Conservation (phyloP, 768 basidiomycete genomes). For the Naganishia vaughanmartiniae region DNA sequence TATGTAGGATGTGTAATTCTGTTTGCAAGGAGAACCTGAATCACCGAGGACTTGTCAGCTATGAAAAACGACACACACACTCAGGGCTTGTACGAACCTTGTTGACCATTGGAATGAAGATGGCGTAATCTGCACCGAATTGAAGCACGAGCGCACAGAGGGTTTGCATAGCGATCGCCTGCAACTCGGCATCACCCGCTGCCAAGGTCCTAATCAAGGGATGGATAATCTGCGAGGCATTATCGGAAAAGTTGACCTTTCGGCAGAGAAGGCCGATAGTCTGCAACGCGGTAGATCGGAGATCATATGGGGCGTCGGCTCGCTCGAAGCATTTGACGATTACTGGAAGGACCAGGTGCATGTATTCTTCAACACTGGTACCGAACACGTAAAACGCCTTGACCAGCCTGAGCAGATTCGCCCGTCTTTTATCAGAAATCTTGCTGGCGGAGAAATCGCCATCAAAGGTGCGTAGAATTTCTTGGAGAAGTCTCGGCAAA, state of each 20-base stretch:
- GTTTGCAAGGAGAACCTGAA: conserved; percentile 72
- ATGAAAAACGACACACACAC: background rate
- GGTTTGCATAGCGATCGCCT: conserved; percentile 84
- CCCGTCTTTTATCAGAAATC: conserved; percentile 64
- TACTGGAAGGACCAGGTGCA: conserved; percentile 92
- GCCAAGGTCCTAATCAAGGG: conserved; percentile 85
- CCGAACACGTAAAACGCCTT: conserved; percentile 95
- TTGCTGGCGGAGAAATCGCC: conserved; percentile 46
- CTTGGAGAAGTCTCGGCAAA: conserved; percentile 81
- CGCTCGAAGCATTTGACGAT: conserved; percentile 89
- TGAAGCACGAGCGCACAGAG: conserved; percentile 88
- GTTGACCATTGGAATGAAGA: conserved; percentile 95
- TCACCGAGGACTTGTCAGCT: background rate
- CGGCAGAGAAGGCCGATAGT: conserved; percentile 86
- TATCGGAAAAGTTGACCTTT: conserved; percentile 94
- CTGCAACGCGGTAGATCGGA: conserved; percentile 84
- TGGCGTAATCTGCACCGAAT: conserved; percentile 92
- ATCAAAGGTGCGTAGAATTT: conserved; percentile 68
- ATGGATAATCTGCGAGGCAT: conserved; percentile 94
- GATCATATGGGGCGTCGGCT: conserved; percentile 65
- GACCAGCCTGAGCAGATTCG: conserved; percentile 71
- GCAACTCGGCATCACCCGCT: conserved; percentile 64
- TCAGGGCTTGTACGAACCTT: conserved; percentile 61
- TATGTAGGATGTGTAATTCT: conserved; percentile 78
- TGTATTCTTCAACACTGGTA: conserved; percentile 92